Evolutionary conservation across 768 basidiomycete species (phyloP), one percentile per base, ranked within the genome.

Genomic region (Mycena pura): DNA sequence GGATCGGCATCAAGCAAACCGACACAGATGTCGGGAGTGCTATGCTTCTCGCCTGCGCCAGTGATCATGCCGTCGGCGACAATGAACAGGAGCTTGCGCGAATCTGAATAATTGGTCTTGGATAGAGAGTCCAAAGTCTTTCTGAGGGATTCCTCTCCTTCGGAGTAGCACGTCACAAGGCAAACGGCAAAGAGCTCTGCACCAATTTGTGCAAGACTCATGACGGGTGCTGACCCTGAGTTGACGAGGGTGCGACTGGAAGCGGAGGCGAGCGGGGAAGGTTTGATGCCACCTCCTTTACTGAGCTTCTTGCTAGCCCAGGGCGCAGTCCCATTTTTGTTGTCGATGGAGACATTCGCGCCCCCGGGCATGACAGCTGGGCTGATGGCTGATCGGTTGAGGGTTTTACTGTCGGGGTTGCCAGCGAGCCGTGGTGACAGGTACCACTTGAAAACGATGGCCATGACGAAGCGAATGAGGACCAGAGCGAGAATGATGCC

Each of bases 11-110:
- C 95, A 47, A 99, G 74, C 55, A 99, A 73, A 38, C 88, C 82
- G 39, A 99, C 96, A 70, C 96, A 99, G 44, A 95, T 95, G 73
- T 99, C 97, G 7, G 97, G 97, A 7, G 97, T 99, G 63, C 93
- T 95, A 68, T 80, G 82, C 78, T 95, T 96, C 81, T 99, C 97
- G 32, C 97, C 97, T 5, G 90, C 91, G 31, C 97, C 97, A 0
- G 96, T 99, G 65, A 99, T 95, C 94, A 99, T 97, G 1, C 97
- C 97, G 73, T 99, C 97, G 45, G 95, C 95, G 11, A 99, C 91
- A 57, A 99, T 81, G 73, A 98, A 96, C 46, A 99, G 74, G 21
- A 99, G 80, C 72, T 99, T 99, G 59, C 97, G 83, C 39, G 86
- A 80, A 76, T 99, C 97, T 5, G 94, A 93, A 74, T 99, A 99